Percentiles rank a stretch among this genome's conserved stretches.
These are phyloP conservation scores for Artemisia argyi DNA, from an alignment of 129 eudicot genomes.

Conservation along the genomic window DNA sequence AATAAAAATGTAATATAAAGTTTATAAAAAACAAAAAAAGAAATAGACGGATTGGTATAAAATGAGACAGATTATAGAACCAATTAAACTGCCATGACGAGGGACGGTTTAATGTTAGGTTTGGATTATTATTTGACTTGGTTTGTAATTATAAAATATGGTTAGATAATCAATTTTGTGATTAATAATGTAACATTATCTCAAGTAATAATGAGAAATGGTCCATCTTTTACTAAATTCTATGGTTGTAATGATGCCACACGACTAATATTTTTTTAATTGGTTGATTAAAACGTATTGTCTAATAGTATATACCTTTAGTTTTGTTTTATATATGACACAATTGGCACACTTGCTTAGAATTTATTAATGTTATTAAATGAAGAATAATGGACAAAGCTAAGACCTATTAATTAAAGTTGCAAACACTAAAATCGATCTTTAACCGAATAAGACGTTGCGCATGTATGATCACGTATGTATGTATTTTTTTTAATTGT, in stretches of 20 bases:
- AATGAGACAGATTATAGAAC: conserved; percentile 15
- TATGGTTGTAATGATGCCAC: conserved; percentile 9
- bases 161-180: conserved; percentile 27
- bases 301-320: not conserved
- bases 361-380: not conserved
- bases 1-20: not conserved
- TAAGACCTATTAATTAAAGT: not conserved
- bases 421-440: not conserved
- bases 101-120: conserved; percentile 21
- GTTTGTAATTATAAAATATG: conserved; percentile 13
- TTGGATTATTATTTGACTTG: conserved; percentile 26
- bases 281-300: not conserved
- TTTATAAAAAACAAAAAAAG: not conserved
- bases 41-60: conserved; percentile 19
- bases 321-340: not conserved
- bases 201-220: conserved; percentile 10
- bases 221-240: not conserved
- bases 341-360: not conserved
- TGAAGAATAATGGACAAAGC: not conserved
- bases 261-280: not conserved
- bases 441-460: not conserved
- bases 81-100: conserved; percentile 2
- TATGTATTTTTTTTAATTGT: too few species aligned
- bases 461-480: conserved; percentile 13
- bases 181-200: conserved; percentile 27